phyloP scores from a whole-genome alignment of 305 asterid genomes.

The Plantago coronopus region DNA sequence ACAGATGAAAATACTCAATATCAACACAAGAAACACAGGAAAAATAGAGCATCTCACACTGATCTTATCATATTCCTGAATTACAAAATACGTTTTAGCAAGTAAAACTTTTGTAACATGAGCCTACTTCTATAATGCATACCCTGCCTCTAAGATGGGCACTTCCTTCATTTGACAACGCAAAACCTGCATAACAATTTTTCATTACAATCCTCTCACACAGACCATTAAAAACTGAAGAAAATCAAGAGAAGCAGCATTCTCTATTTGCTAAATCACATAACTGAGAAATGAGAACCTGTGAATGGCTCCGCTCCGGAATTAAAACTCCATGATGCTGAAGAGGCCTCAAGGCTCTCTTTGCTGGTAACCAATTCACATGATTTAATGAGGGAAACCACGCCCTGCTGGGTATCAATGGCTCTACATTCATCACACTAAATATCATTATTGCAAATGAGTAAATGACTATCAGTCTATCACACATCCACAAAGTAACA shows the following conservation, averaged over 20 bases:
- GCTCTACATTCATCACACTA: slow-evolving; percentile 35
- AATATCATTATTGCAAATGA: slow-evolving; percentile 9
- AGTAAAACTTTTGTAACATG: slow-evolving; percentile 1
- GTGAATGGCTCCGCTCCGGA: slow-evolving; percentile 34
- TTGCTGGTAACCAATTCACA: slow-evolving; percentile 30
- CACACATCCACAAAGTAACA: not conserved
- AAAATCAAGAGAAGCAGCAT: not conserved
- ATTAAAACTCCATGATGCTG: slow-evolving; percentile 25
- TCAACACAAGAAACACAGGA: slow-evolving; percentile 10
- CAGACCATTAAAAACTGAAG: slow-evolving; percentile 13
- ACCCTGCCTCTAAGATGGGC: slow-evolving; percentile 70
- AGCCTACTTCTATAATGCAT: slow-evolving; percentile 29
- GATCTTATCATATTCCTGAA: not conserved
- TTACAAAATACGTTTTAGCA: slow-evolving; percentile 6
- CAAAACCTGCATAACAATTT: slow-evolving; percentile 40
- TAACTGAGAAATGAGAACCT: slow-evolving; percentile 40
- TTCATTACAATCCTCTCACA: slow-evolving; percentile 14
- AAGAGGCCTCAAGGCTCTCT: slow-evolving; percentile 31
- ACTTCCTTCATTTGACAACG: slow-evolving; percentile 55
- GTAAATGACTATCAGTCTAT: not conserved
- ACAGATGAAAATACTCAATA: slow-evolving; percentile 21
- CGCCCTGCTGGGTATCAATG: slow-evolving; percentile 30
- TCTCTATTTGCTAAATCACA: not conserved
- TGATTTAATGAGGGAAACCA: slow-evolving; percentile 30
- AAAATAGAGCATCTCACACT: slow-evolving; percentile 2